A percentile compares a stretch with the other conserved stretches of the same genome.
Conservation (phyloP, 2,329 filamentous ascomycete species). For the Macrophomina tecta region DNA sequence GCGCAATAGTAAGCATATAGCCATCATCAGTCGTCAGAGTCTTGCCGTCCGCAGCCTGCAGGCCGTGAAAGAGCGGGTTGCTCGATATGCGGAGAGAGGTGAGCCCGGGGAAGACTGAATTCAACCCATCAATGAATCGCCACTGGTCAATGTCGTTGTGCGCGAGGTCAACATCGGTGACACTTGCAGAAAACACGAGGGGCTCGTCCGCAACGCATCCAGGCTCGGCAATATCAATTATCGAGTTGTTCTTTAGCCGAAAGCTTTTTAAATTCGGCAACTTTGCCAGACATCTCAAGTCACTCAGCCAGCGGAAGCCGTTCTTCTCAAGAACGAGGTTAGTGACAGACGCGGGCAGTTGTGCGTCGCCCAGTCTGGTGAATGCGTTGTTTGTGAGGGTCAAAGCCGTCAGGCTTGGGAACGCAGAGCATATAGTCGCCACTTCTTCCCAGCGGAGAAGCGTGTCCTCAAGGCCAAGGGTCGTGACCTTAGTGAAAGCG, state of each 20-base stretch:
- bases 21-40: constrained; percentile 72
- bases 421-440: constrained; percentile 54
- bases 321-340: constrained; percentile 77
- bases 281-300: constrained; percentile 64
- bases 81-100: constrained; percentile 78
- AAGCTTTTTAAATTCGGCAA: constrained; percentile 60
- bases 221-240: constrained; percentile 52
- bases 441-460: constrained; percentile 48
- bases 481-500: constrained; percentile 48
- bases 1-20: constrained; percentile 86
- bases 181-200: constrained; percentile 30
- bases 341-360: constrained; percentile 60
- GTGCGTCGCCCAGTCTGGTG: constrained; percentile 39
- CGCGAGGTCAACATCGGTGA: constrained; percentile 52
- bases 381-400: constrained; percentile 50
- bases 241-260: constrained; percentile 76
- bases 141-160: constrained; percentile 63
- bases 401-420: constrained; percentile 61
- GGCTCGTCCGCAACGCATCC: constrained; percentile 29
- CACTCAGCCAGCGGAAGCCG: constrained; percentile 64
- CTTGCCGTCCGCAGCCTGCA: constrained; percentile 47
- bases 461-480: constrained; percentile 57
- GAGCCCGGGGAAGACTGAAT: constrained; percentile 73
- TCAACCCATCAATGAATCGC: constrained; percentile 74
- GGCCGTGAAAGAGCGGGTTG: constrained; percentile 79